Percentiles rank a stretch among this genome's conserved stretches.
phyloP scores from a whole-genome alignment of 768 basidiomycete species.

The Baorangia bicolor region DNA sequence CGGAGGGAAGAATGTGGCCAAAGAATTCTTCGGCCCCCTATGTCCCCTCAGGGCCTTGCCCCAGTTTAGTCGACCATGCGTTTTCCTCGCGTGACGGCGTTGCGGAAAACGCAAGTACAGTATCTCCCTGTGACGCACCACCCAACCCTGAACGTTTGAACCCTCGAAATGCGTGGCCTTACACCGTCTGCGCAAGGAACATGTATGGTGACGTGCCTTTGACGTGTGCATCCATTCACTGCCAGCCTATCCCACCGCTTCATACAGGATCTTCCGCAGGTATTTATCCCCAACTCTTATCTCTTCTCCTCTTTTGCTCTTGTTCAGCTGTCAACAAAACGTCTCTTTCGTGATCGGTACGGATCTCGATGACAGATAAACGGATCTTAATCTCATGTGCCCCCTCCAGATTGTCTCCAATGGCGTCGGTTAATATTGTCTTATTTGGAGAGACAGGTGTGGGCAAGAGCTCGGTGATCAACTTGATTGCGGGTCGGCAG shows the following conservation, averaged over 20 bases:
- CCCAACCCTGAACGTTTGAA: background rate
- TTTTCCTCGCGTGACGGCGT: background rate
- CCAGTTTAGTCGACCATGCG: too few relatives aligned
- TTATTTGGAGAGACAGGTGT: conserved; percentile 44
- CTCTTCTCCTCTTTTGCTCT: background rate
- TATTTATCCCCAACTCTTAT: conserved; percentile 2
- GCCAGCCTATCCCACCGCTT: background rate
- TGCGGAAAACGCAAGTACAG: background rate
- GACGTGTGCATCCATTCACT: background rate
- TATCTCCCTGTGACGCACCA: background rate
- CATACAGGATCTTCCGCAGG: background rate
- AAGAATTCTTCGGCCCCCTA: too few relatives aligned
- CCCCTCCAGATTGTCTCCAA: conserved; percentile 3
- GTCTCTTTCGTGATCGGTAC: conserved; percentile 3
- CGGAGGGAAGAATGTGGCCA: too few relatives aligned
- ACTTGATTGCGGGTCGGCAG: conserved; percentile 24
- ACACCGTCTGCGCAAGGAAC: too few relatives aligned
- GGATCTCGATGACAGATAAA: conserved; percentile 1
- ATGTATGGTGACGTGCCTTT: background rate
- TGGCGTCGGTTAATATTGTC: conserved; percentile 35
- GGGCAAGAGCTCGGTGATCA: conserved; percentile 33
- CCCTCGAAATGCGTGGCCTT: too few relatives aligned
- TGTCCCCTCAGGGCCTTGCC: too few relatives aligned
- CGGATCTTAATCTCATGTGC: background rate
- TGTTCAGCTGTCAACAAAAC: background rate